Conservation (phyloP, 2,329 filamentous ascomycete species). For the Microascus cirrosus region DNA sequence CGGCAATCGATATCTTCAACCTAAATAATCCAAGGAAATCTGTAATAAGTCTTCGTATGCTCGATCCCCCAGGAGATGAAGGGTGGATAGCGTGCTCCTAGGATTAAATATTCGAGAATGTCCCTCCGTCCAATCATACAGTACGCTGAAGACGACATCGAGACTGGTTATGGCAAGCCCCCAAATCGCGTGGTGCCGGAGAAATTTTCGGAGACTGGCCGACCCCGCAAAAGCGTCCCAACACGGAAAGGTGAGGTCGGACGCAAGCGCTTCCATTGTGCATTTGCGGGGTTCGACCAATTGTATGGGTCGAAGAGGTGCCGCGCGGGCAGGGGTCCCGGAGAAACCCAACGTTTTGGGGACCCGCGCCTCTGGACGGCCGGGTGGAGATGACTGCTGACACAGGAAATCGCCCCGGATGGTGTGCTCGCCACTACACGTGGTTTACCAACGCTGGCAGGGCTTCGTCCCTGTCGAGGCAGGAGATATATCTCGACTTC, state of each 20-base stretch:
- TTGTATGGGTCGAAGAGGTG: no score
- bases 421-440: neutral
- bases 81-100: no score
- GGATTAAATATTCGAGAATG: neutral
- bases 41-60: no score
- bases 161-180: constrained; percentile 11
- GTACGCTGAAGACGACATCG: constrained; percentile 18
- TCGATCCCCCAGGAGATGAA: no score
- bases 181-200: constrained; percentile 10
- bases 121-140: constrained; percentile 13
- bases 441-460: neutral
- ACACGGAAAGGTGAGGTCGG: no score
- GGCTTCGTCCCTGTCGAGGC: neutral
- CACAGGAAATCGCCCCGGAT: neutral
- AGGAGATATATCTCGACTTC: no score
- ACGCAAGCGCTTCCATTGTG: no score
- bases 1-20: neutral
- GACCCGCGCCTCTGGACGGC: neutral
- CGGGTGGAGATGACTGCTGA: neutral
- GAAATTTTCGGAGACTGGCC: constrained; percentile 17
- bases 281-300: no score
- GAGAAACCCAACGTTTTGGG: neutral
- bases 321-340: no score
- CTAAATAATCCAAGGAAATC: neutral
- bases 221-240: neutral